Base-by-base conservation (phyloP, 192 early-diverging fungal genomes). In the Coemansia sp. region DNA sequence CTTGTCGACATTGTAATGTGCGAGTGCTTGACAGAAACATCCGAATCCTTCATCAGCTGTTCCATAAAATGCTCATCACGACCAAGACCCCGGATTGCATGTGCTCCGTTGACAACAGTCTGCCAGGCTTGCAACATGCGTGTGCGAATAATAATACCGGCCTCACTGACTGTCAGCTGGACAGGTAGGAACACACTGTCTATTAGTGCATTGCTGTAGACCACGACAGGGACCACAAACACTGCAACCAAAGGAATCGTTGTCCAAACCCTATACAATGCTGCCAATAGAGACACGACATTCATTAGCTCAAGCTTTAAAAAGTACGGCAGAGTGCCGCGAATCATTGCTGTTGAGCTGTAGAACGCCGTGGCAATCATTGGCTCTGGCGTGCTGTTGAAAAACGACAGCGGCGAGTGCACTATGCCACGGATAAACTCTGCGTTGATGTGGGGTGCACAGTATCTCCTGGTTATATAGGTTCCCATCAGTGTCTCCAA, bases 401-500 rank as follows among this genome's bases (percentile, higher is more conserved):
- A 53, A 19, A 43, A 51, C 5, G 48, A 46, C 59, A 61, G 5
- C n/a, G 67, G 67, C 40, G 67, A 61, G 16, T 61, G 16, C 5
- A 68, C 44, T 16, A 68, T 53, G 4, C 58, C 46, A 8, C 38
- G 44, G 43, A 68, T 43, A 49, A 68, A 68, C 49, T 61, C 19
- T 20, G 32, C 19, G 49, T 68, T 68, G 59, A 68, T 61, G 20
- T 57, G 59, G 20, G 67, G 67, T 6, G 67, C 67, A 13, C 59
- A 68, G 49, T 50, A n/a, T 2, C 48, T 10, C 4, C 12, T 45
- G 8, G 50, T 44, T 13, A 61, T 9, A n/a, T 61, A 54, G 32
- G 44, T 41, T 3, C 13, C 16, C 14, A 54, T 14, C 17, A 40
- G 32, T 12, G 38, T 39, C 37, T 68, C 59, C 8, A 68, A 1